phyloP scores from a whole-genome alignment of 768 basidiomycete species.

The Pleurotus sapidus region DNA sequence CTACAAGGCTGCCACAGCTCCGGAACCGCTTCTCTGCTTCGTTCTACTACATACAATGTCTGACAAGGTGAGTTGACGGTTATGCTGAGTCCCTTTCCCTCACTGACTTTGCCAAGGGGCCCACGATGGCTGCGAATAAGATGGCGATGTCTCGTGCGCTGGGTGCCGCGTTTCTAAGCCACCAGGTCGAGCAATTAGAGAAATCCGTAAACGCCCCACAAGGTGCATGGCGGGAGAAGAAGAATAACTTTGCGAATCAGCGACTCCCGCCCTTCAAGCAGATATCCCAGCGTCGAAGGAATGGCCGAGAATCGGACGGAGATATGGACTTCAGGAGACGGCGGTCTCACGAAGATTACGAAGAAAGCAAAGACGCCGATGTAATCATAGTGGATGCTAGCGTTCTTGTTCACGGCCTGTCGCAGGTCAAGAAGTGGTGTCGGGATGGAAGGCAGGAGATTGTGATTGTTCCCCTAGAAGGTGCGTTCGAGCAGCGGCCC shows the following conservation, averaged over 20 bases:
- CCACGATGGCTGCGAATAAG: slow-evolving; percentile 44
- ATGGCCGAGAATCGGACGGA: slow-evolving; percentile 8
- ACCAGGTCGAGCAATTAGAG: slow-evolving; percentile 88
- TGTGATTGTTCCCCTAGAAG: slow-evolving; percentile 85
- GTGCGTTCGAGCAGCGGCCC: slow-evolving; percentile 36
- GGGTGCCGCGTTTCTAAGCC: slow-evolving; percentile 82
- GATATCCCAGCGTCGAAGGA: slow-evolving; percentile 3
- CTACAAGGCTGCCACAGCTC: background rate
- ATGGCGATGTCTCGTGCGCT: slow-evolving; percentile 84
- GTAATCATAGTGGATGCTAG: slow-evolving; percentile 79
- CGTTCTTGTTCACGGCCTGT: slow-evolving; percentile 74
- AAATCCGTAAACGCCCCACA: slow-evolving; percentile 60
- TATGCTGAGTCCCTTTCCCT: background rate
- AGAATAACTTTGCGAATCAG: background rate
- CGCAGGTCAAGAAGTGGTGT: slow-evolving; percentile 82
- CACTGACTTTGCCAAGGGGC: slow-evolving; percentile 13
- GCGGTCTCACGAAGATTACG: slow-evolving; percentile 28
- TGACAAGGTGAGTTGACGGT: background rate
- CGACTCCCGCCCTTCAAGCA: background rate
- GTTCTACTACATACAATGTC: background rate
- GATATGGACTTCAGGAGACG: slow-evolving; percentile 16
- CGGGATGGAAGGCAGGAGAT: slow-evolving; percentile 74
- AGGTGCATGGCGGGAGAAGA: slow-evolving; percentile 61
- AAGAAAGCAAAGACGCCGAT: slow-evolving; percentile 59
- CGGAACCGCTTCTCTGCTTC: slow-evolving; percentile 1